Percentiles rank a stretch among this genome's conserved stretches.
Conservation (phyloP, 2,329 filamentous ascomycete species). For the Fusarium torulosum region DNA sequence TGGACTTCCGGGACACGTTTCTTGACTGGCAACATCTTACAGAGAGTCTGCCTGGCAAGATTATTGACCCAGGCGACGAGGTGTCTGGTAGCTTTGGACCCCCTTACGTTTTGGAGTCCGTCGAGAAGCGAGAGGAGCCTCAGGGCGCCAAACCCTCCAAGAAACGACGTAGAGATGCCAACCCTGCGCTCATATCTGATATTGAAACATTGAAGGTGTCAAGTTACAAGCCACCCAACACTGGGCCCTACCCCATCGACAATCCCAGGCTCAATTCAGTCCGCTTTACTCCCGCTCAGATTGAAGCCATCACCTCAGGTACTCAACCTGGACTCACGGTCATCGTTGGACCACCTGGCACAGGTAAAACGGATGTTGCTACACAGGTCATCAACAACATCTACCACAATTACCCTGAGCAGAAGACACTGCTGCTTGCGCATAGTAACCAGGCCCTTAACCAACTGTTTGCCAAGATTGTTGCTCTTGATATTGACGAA, state of each 20-base stretch:
- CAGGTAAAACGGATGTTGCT: slow-evolving; percentile 98
- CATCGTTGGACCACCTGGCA: slow-evolving; percentile 94
- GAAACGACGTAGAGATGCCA: slow-evolving; percentile 85
- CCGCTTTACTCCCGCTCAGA: slow-evolving; percentile 90
- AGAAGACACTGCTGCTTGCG: slow-evolving; percentile 91
- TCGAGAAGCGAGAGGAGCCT: slow-evolving; percentile 65
- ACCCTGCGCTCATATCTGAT: slow-evolving; percentile 72
- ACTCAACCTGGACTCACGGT: slow-evolving; percentile 94
- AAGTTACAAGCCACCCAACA: slow-evolving; percentile 90
- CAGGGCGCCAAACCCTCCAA: slow-evolving; percentile 75
- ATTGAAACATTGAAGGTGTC: slow-evolving; percentile 82
- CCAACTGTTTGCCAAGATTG: slow-evolving; percentile 97
- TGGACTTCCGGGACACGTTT: slow-evolving; percentile 96
- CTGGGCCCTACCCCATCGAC: slow-evolving; percentile 89
- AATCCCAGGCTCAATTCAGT: slow-evolving; percentile 83
- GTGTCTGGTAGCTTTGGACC: slow-evolving; percentile 82
- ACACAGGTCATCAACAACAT: slow-evolving; percentile 99
- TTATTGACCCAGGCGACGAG: slow-evolving; percentile 81
- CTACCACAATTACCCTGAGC: slow-evolving; percentile 95
- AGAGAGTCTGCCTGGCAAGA: slow-evolving; percentile 89
- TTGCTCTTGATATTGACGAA: slow-evolving; percentile 95
- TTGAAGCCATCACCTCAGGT: slow-evolving; percentile 93
- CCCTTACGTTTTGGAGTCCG: slow-evolving; percentile 85
- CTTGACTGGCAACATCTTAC: slow-evolving; percentile 94
- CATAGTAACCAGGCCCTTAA: slow-evolving; percentile 99